A percentile compares a stretch with the other conserved stretches of the same genome.
Evolutionary conservation across 2,329 filamentous ascomycete species (phyloP).

Genomic region (Ramularia endophylla): DNA sequence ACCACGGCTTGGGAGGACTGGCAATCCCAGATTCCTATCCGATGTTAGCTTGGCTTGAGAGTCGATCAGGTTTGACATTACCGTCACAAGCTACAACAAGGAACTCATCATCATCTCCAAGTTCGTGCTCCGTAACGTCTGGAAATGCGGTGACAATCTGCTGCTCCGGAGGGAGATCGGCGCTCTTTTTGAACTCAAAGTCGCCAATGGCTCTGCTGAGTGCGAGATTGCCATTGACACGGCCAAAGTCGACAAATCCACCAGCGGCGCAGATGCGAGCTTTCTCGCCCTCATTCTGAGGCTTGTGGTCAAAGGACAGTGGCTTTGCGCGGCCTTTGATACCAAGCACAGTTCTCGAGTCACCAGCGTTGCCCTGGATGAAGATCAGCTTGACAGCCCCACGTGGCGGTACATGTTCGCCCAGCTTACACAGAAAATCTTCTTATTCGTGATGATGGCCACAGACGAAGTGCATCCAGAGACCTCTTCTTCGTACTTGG

Average conservation of each 20-base stretch:
- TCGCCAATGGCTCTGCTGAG: slow-evolving; percentile 96
- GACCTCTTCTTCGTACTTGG: slow-evolving; percentile 94
- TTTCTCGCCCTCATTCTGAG: slow-evolving; percentile 96
- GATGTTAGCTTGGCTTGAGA: slow-evolving; percentile 19
- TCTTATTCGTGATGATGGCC: slow-evolving; percentile 78
- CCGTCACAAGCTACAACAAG: slow-evolving; percentile 88
- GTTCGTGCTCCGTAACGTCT: slow-evolving; percentile 85
- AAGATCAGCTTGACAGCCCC: slow-evolving; percentile 11
- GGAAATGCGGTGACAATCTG: slow-evolving; percentile 98
- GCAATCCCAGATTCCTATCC: slow-evolving; percentile 95
- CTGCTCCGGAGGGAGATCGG: slow-evolving; percentile 92
- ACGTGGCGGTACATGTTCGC: not conserved
- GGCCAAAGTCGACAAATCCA: slow-evolving; percentile 96
- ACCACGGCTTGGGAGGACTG: slow-evolving; percentile 96
- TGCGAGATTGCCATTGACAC: slow-evolving; percentile 96
- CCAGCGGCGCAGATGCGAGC: slow-evolving; percentile 92
- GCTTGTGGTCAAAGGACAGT: slow-evolving; percentile 98
- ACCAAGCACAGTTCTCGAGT: slow-evolving; percentile 89
- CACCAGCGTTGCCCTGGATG: slow-evolving; percentile 84
- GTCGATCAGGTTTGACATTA: no score
- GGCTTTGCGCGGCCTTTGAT: slow-evolving; percentile 97
- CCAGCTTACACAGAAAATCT: slow-evolving; percentile 84
- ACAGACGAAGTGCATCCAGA: slow-evolving; percentile 97
- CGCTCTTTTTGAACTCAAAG: slow-evolving; percentile 99
- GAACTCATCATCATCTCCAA: slow-evolving; percentile 93